These are phyloP conservation scores for Litchi chinensis DNA, from an alignment of 345 rosid genomes.

Conservation along the genomic window DNA sequence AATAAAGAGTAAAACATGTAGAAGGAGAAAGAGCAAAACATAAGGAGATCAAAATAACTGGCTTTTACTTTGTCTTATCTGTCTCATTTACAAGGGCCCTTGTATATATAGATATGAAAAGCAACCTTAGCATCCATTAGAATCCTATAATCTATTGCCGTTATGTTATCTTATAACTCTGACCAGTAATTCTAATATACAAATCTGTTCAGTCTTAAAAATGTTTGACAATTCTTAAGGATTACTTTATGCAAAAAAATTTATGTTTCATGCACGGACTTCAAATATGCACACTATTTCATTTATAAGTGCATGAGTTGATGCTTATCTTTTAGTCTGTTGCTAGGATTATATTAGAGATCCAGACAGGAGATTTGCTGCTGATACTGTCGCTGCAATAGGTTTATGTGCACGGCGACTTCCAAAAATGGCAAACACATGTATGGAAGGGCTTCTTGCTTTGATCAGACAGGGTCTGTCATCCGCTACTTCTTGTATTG, in stretches of 20 bases:
- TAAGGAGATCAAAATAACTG: neutral
- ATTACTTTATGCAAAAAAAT: neutral
- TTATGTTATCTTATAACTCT: neutral
- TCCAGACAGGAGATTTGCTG: conserved; percentile 92
- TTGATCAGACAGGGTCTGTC: conserved; percentile 69
- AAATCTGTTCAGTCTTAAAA: neutral
- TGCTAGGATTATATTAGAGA: conserved; percentile 86
- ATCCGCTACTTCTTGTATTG: conserved; percentile 19
- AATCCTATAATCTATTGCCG: neutral
- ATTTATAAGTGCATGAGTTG: conserved; percentile 25
- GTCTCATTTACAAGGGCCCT: neutral
- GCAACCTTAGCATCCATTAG: neutral
- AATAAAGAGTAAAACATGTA: neutral
- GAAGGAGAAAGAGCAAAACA: neutral
- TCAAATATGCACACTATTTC: neutral
- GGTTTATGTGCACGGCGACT: conserved; percentile 80
- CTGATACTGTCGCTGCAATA: conserved; percentile 80
- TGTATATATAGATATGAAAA: neutral
- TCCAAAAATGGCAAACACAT: conserved; percentile 65
- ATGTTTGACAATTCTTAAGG: conserved; percentile 5
- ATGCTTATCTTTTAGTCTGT: conserved; percentile 40
- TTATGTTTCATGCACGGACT: neutral
- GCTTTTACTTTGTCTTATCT: neutral
- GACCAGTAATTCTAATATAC: neutral
- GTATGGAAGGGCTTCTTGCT: conserved; percentile 73